Base-by-base conservation (phyloP, 495 filamentous ascomycete genomes). In the Hypoxylon trugodes region DNA sequence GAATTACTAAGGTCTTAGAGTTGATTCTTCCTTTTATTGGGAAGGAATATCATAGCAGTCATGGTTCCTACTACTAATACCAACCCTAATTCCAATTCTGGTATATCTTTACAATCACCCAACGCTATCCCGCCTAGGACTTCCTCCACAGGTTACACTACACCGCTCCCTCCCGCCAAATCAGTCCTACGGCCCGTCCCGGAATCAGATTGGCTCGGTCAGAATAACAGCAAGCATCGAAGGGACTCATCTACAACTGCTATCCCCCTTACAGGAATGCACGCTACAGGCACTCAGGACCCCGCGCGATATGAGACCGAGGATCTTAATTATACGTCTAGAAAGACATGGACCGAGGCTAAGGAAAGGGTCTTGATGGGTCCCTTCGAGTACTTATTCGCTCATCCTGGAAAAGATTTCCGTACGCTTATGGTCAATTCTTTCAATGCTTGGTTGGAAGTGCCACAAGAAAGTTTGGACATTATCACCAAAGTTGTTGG, bases 381-480 rank as follows among this genome's bases (percentile, higher is more conserved):
- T 0, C 96, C 95, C 0, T 98, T 87, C 67, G 90, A 96, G 55
- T 97, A 98, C 69, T 86, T 98, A 65, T 80, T 88, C 61, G 78
- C 84, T 15, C 87, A 93, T 61, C 95, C 94, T 1, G 96, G 96
- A 49, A 98, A 98, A 70, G 93, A 98, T 72, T 87, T 98, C 38
- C 87, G 95, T 19, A 81, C 87, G 1, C 89, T 91, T 70, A 80
- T 96, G 59, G 92, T 98, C 69, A 83, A 88, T 38, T 92, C 93
- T 24, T 98, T 98, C 77, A 92, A 98, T 70, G 82, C 82, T 28
- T 98, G 90, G 90, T 79, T 98, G 13, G 82, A 90, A 65, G 93
- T 98, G 5, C 96, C 96, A 0, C 66, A 82, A 6, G 86, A 87
- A 58, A 89, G 86, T 47, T 78, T 98, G 61, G 86, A 82, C 45